Evolutionary conservation across 306 rosid species (phyloP).

Genomic region (Malus fusca): DNA sequence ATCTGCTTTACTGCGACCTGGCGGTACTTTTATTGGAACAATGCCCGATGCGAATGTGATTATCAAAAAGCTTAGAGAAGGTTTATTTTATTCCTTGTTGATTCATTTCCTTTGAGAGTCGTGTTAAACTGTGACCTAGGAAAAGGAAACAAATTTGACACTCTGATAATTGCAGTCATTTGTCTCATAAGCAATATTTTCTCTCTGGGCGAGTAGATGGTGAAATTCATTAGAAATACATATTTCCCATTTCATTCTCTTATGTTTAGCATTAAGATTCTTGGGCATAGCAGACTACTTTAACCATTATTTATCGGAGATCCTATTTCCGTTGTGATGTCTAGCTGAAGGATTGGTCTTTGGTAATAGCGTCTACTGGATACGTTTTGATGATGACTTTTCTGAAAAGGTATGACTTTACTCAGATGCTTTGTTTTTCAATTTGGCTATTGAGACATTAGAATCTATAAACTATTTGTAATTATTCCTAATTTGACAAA

Average conservation of each 20-base stretch:
- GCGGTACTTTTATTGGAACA: constrained; percentile 90
- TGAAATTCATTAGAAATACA: neutral
- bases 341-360: constrained; percentile 79
- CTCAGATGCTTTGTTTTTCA: neutral
- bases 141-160: neutral
- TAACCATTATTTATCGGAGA: constrained; percentile 24
- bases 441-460: neutral
- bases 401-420: constrained; percentile 56
- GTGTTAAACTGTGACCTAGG: neutral
- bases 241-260: neutral
- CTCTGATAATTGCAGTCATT: neutral
- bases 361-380: constrained; percentile 88
- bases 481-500: constrained; percentile 12
- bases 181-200: neutral
- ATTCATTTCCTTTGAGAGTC: neutral
- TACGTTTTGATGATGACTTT: constrained; percentile 79
- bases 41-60: constrained; percentile 99
- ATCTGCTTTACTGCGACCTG: constrained; percentile 95
- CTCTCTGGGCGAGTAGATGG: neutral
- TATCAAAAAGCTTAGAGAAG: constrained; percentile 84
- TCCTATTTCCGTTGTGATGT: constrained; percentile 35
- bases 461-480: too few species aligned
- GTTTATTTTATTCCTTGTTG: constrained; percentile 20
- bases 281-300: constrained; percentile 15
- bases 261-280: constrained; percentile 4